Percentiles rank a stretch among this genome's conserved stretches.
phyloP scores from a whole-genome alignment of 2,329 filamentous ascomycete genomes.

The Paecilomyces formosus region DNA sequence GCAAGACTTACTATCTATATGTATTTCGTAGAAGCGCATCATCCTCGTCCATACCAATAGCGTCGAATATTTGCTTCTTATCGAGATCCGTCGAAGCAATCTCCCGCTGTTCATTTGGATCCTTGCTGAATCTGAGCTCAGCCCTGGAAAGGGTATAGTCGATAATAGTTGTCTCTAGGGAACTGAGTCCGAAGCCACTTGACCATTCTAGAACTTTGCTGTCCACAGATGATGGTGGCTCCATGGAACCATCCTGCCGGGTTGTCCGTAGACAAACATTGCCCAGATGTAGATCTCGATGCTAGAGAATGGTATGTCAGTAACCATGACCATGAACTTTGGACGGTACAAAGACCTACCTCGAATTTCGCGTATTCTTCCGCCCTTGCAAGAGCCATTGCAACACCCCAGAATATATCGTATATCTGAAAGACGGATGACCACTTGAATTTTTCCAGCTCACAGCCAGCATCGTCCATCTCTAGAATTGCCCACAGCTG shows the following conservation, averaged over 20 bases:
- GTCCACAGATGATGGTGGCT: slow-evolving; percentile 24
- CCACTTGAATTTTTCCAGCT: slow-evolving; percentile 43
- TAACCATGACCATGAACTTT: not conserved
- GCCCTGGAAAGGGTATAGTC: slow-evolving; percentile 63
- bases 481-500: slow-evolving; percentile 59
- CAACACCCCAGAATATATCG: slow-evolving; percentile 62
- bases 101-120: slow-evolving; percentile 16
- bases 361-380: slow-evolving; percentile 56
- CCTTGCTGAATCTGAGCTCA: slow-evolving; percentile 30
- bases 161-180: slow-evolving; percentile 56
- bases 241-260: slow-evolving; percentile 21
- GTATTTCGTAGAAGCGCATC: slow-evolving; percentile 33
- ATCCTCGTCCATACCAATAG: slow-evolving; percentile 34
- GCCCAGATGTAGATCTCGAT: slow-evolving; percentile 60
- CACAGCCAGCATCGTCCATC: slow-evolving; percentile 58
- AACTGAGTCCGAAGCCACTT: slow-evolving; percentile 45
- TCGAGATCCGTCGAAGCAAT: slow-evolving; percentile 36
- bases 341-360: slow-evolving; percentile 16
- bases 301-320: slow-evolving; percentile 25
- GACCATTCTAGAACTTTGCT: slow-evolving; percentile 21
- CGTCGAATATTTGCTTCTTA: slow-evolving; percentile 36
- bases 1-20: slow-evolving; percentile 31
- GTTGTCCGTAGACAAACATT: slow-evolving; percentile 53
- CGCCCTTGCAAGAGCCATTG: slow-evolving; percentile 52
- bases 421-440: slow-evolving; percentile 44